These are phyloP conservation scores for Dimocarpus longan DNA, from an alignment of 345 rosid species.

Conservation along the genomic window DNA sequence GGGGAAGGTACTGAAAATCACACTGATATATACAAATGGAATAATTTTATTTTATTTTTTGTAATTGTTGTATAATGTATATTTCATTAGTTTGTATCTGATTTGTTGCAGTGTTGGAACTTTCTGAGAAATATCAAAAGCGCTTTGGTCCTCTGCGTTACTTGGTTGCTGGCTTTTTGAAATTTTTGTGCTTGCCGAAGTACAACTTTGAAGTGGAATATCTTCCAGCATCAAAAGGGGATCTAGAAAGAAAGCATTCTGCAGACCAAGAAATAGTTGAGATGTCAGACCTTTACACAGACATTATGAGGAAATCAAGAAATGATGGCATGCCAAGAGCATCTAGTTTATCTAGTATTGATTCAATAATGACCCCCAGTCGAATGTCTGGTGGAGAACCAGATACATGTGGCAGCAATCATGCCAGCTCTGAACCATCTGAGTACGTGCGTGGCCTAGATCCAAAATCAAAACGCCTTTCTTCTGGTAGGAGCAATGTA, in stretches of 20 bases:
- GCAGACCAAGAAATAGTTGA: constrained; percentile 60
- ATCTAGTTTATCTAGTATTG: constrained; percentile 94
- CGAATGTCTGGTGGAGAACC: constrained; percentile 78
- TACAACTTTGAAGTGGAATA: constrained; percentile 94
- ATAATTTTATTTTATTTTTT: background rate
- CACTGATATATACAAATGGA: background rate
- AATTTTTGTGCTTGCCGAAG: constrained; percentile 95
- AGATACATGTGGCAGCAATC: constrained; percentile 71
- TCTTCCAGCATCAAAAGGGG: constrained; percentile 80
- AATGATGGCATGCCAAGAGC: constrained; percentile 90
- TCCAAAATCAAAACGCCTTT: constrained; percentile 83
- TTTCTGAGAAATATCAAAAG: constrained; percentile 91
- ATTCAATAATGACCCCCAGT: constrained; percentile 89
- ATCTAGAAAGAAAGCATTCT: constrained; percentile 53
- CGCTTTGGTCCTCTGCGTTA: constrained; percentile 97
- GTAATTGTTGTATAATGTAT: background rate
- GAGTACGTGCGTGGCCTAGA: constrained; percentile 94
- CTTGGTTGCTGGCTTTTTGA: constrained; percentile 94
- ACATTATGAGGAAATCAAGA: constrained; percentile 80
- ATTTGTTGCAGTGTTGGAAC: constrained; percentile 77
- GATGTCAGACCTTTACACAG: constrained; percentile 79
- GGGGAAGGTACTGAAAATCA: background rate
- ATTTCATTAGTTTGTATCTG: constrained; percentile 23
- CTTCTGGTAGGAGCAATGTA: constrained; percentile 75
- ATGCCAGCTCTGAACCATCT: constrained; percentile 88